A percentile compares a stretch with the other conserved stretches of the same genome.
phyloP scores from a whole-genome alignment of 2,329 filamentous ascomycete genomes.

The Colletotrichum liriopes region DNA sequence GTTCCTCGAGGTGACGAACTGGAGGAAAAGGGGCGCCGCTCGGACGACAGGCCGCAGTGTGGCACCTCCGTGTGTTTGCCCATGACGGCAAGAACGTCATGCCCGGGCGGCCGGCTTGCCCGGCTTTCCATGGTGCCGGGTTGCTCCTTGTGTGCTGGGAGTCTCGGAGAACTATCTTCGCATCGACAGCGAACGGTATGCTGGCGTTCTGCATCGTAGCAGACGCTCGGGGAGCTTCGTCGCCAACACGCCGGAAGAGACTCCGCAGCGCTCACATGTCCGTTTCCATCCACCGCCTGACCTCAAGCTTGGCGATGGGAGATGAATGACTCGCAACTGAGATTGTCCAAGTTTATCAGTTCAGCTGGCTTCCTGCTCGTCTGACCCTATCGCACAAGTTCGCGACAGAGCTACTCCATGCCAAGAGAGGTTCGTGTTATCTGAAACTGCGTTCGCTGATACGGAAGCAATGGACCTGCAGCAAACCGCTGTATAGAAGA shows the following conservation, averaged over 20 bases:
- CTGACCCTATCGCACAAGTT: slow-evolving; percentile 8
- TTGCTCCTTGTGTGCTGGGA: slow-evolving; percentile 6
- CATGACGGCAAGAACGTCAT: slow-evolving; percentile 23
- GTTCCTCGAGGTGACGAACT: slow-evolving; percentile 12
- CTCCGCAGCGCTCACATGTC: neutral
- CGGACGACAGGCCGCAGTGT: slow-evolving; percentile 19
- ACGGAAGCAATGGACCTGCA: neutral
- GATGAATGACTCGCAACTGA: neutral
- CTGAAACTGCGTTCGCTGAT: neutral
- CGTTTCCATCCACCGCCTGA: neutral
- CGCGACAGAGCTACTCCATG: slow-evolving; percentile 4
- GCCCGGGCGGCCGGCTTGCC: slow-evolving; percentile 31
- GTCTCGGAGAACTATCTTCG: slow-evolving; percentile 3
- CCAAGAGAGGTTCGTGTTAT: neutral
- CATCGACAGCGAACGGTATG: slow-evolving; percentile 8
- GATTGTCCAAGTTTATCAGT: neutral
- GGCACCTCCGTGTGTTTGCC: slow-evolving; percentile 33
- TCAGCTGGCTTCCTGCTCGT: neutral
- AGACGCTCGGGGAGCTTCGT: neutral
- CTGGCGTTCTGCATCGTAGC: neutral
- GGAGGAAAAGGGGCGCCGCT: slow-evolving; percentile 6
- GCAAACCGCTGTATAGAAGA: neutral
- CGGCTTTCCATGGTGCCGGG: slow-evolving; percentile 12
- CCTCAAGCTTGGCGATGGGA: neutral
- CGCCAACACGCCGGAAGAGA: neutral